Evolutionary conservation across 2,329 filamentous ascomycete species (phyloP), one percentile per base, ranked within the genome.

Genomic region (Nakataea oryzae): DNA sequence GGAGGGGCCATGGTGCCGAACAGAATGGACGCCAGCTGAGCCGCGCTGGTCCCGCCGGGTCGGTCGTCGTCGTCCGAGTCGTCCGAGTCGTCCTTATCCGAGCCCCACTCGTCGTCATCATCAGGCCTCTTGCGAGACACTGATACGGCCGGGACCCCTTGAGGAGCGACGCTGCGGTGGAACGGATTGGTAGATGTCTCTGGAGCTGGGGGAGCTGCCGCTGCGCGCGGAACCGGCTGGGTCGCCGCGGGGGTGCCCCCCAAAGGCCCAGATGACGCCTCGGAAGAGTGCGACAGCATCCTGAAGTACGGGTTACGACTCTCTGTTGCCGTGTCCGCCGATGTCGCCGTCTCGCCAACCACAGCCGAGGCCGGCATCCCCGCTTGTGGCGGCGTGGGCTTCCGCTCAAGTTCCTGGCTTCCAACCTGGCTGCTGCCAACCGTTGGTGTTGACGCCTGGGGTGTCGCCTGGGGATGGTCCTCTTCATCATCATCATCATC

Each of bases 1-100:
- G 95, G 93, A 54, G 95, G 93, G 12, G 85, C 93, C 93, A 99
- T 97, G 60, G 93, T 96, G 63, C 95, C 93, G 72, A 99, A 99
- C 26, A 99, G 82, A 64, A 97, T 95, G 8, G 91, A 96, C 21
- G 95, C 95, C 50, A 99, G 84, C 69, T 96, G 91, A 64, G 96
- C 95, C 59, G 95, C 95, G 67, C 86, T 91, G 63, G 89, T 87
- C 62, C 91, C 91, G 60, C 89, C 89, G 24, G 90, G 87, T 12
- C 87, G 84, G 61, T 92, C 89, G 62, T 93, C 90, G 62, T 93
- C 88, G 47, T 86, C 87, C 61, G 91, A 89, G 62, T 89, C 86
- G 26, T 89, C 86, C 3, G 81, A 79, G 30, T 79, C 78, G 26
- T 78, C 76, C 32, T 79, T 76, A 64, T 89, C 87, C 17, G 91